Conservation (phyloP, 768 basidiomycete genomes). For the Psilocybe sp. region DNA sequence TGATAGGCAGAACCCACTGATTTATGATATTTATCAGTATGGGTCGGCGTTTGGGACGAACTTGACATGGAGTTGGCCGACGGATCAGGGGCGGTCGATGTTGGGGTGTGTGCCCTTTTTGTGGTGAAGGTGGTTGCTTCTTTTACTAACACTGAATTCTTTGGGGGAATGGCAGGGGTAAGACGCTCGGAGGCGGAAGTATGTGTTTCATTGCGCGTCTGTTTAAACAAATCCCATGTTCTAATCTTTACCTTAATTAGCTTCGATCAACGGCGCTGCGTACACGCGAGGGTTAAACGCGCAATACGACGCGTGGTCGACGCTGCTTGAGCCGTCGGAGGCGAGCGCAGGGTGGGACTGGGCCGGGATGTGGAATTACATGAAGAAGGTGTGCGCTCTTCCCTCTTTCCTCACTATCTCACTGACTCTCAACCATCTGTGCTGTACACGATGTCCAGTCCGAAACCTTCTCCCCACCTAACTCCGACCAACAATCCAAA, state of each 20-base stretch:
- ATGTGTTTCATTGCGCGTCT: constrained; percentile 8
- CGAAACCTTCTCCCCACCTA: constrained; percentile 46
- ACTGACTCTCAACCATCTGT: constrained; percentile 46
- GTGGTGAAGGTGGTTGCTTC: too few relatives aligned
- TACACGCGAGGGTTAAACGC: constrained; percentile 42
- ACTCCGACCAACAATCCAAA: constrained; percentile 39
- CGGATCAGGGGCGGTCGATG: constrained; percentile 38
- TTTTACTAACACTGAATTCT: too few relatives aligned
- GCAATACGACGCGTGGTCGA: constrained; percentile 43
- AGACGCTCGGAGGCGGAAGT: constrained; percentile 43
- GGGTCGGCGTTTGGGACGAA: constrained; percentile 38
- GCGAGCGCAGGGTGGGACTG: constrained; percentile 46
- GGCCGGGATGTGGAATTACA: constrained; percentile 40
- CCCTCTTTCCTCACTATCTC: neutral
- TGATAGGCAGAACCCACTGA: constrained; percentile 37
- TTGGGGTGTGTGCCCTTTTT: constrained; percentile 37
- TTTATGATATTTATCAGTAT: constrained; percentile 47
- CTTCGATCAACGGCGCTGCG: constrained; percentile 47
- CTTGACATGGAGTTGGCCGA: constrained; percentile 45
- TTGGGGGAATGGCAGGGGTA: too few relatives aligned
- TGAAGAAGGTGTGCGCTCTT: constrained; percentile 38
- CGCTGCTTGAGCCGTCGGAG: constrained; percentile 36
- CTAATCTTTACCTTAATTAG: constrained; percentile 10
- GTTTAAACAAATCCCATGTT: neutral
- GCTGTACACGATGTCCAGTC: constrained; percentile 49